Evolutionary conservation across 129 eudicot species (phyloP), one percentile per base, ranked within the genome.

Genomic region (Heracleum sosnowskyi): DNA sequence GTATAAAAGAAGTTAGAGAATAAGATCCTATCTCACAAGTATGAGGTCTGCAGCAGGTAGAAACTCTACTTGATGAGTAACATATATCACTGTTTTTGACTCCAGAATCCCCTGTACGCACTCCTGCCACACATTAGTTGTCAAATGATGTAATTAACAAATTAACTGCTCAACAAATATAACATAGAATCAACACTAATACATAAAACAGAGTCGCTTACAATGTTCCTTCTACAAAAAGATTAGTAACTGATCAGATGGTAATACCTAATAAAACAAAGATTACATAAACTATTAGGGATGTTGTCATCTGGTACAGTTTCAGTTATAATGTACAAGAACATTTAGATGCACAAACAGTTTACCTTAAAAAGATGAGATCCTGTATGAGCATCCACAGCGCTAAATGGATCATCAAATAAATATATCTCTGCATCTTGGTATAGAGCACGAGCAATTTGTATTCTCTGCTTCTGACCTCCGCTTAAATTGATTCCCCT

Each of bases 381-480:
- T 76, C 98, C 97, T 0, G 98, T 94, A 76, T 88, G 93, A 82
- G 97, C 98, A 90, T 94, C 98, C 57, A 94, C 97, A 39, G 97
- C 96, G 55, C 98, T 94, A 64, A 94, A 94, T 34, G 98, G 98
- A 83, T 93, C 98, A 84, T 93, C 97, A 76, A 93, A 91, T n/a
- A 93, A 74, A 84, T 93, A 93, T 69, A 93, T 85, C 71, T 93
- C 97, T 16, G 97, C 93, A 81, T 93, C 96, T 81, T 89, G 97
- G 76, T 93, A 93, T 2, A 93, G 76, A 71, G 98, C 98, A 11
- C 98, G 97, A 8, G 98, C 98, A 69, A 93, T 87, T 79, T 93
- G 98, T 83, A 93, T 88, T 42, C 98, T 90, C 80, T 94, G 97
- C 81, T 94, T 91, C 86, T 94, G 98, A 9, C 98, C 98, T 8